Percentiles rank a stretch among this genome's conserved stretches.
Conservation (phyloP, 1,284 basidiomycete genomes). For the Austroboletus novae-zelandiae region DNA sequence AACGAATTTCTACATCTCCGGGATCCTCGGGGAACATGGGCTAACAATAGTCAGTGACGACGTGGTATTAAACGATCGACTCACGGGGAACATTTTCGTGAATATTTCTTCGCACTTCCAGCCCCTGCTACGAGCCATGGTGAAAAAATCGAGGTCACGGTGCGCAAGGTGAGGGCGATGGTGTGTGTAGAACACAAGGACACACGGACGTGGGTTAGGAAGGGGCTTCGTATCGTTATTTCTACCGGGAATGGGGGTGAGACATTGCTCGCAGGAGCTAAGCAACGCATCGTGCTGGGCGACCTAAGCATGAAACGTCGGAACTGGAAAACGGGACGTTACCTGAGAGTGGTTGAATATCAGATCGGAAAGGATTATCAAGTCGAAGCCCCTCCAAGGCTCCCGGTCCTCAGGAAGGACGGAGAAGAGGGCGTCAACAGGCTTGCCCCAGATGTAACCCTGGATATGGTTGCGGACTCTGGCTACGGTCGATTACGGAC, state of each 20-base stretch:
- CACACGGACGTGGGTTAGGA: slow-evolving; percentile 42
- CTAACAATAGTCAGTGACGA: slow-evolving; percentile 32
- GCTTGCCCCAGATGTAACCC: slow-evolving; percentile 92
- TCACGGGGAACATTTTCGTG: slow-evolving; percentile 61
- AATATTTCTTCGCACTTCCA: slow-evolving; percentile 80
- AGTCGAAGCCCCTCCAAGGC: slow-evolving; percentile 53
- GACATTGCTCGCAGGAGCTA: slow-evolving; percentile 63
- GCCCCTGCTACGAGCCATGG: slow-evolving; percentile 58
- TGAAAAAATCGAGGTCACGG: slow-evolving; percentile 85
- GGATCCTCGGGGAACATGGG: slow-evolving; percentile 88
- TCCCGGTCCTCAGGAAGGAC: slow-evolving; percentile 29
- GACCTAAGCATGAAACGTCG: background rate
- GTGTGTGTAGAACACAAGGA: slow-evolving; percentile 92
- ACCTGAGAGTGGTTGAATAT: slow-evolving; percentile 88
- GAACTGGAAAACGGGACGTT: slow-evolving; percentile 5
- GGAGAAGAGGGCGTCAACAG: slow-evolving; percentile 53
- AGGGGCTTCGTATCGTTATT: background rate
- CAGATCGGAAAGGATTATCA: slow-evolving; percentile 90
- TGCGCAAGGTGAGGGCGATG: slow-evolving; percentile 86
- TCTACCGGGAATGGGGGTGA: slow-evolving; percentile 13
- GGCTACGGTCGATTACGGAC: background rate
- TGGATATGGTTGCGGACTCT: slow-evolving; percentile 27
- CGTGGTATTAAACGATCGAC: slow-evolving; percentile 15
- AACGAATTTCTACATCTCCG: slow-evolving; percentile 70
- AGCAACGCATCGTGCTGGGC: slow-evolving; percentile 80